A percentile compares a stretch with the other conserved stretches of the same genome.
These are phyloP conservation scores for Lipomyces sp. DNA, from an alignment of 805 yeast genomes.

Conservation along the genomic window DNA sequence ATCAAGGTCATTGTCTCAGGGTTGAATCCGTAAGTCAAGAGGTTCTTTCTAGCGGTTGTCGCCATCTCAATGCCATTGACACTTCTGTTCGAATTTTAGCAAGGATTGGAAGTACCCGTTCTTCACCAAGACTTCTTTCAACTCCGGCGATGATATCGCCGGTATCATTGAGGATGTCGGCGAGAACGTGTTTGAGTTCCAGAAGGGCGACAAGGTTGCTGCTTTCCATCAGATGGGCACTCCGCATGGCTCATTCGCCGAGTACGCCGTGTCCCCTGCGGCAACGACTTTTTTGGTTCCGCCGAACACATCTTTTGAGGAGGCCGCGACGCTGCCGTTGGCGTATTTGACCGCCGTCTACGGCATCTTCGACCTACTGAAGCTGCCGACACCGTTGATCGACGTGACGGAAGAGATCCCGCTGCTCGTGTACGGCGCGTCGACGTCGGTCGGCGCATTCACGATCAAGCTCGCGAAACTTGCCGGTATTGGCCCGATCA, in stretches of 20 bases:
- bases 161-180: conserved; percentile 15
- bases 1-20: conserved; percentile 18
- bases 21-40: conserved; percentile 7
- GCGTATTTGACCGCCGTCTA: conserved; percentile 11
- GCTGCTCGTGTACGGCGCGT: conserved; percentile 10
- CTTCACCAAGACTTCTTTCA: neutral
- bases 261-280: conserved; percentile 12
- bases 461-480: conserved; percentile 15
- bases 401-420: conserved; percentile 6
- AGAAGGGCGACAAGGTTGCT: conserved; percentile 15
- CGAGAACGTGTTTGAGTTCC: conserved; percentile 7
- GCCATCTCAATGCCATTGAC: no score
- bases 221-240: conserved; percentile 14
- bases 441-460: conserved; percentile 12
- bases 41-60: neutral
- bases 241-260: conserved; percentile 11
- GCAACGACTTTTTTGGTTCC: conserved; percentile 11
- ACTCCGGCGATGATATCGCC: conserved; percentile 20
- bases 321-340: conserved; percentile 15
- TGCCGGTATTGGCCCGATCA: conserved; percentile 12
- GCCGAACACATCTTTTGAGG: conserved; percentile 2
- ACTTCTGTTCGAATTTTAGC: no score
- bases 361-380: conserved; percentile 4
- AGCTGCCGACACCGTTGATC: conserved; percentile 9
- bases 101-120: conserved; percentile 19